Evolutionary conservation across 495 filamentous ascomycete genomes (phyloP).

Genomic region (Penicillium diatomitis): DNA sequence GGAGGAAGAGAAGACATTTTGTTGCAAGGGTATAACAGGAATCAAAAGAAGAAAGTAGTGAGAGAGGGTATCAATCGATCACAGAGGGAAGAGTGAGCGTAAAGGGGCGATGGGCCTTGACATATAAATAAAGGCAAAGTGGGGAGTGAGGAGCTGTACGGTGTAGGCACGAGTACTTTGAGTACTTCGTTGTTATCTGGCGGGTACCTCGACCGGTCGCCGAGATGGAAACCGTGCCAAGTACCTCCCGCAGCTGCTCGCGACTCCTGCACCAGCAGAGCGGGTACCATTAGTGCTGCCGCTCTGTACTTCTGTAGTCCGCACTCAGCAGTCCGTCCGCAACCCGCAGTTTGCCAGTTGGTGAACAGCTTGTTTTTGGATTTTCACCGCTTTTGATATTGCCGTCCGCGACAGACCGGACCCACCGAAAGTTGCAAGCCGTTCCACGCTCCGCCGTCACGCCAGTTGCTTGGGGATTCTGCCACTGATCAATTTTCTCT

Average conservation of each 20-base stretch:
- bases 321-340: too few species aligned
- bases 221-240: too few species aligned
- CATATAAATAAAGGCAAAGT: constrained; percentile 6
- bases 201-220: not conserved
- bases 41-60: not conserved
- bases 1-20: constrained; percentile 53
- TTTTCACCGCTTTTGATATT: too few species aligned
- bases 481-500: constrained; percentile 5
- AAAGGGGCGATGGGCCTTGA: constrained; percentile 5
- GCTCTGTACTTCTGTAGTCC: too few species aligned
- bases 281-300: too few species aligned
- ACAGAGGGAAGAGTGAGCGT: constrained; percentile 3
- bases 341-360: too few species aligned
- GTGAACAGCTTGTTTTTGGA: too few species aligned
- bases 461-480: constrained; percentile 10
- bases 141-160: constrained; percentile 24
- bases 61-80: not conserved
- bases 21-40: not conserved
- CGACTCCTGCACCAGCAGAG: too few species aligned
- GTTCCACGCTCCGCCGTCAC: constrained; percentile 14
- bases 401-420: not conserved
- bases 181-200: not conserved
- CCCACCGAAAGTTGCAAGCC: constrained; percentile 10
- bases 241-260: too few species aligned
- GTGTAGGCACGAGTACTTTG: constrained; percentile 22